These are phyloP conservation scores for Coprinopsis strossmayeri DNA, from an alignment of 768 basidiomycete genomes.

Conservation along the genomic window DNA sequence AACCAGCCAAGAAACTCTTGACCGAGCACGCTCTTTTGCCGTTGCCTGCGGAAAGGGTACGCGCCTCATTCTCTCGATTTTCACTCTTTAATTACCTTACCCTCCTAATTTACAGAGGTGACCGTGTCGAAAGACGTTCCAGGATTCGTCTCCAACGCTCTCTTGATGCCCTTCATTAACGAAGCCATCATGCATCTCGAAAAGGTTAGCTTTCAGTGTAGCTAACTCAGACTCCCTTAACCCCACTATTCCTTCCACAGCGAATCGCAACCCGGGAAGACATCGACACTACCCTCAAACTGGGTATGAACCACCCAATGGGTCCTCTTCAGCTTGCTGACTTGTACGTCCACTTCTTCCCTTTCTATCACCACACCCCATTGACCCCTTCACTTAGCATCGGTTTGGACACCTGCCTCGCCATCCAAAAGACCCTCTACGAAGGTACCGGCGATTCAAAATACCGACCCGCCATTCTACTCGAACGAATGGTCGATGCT, in stretches of 20 bases:
- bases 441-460: constrained; percentile 89
- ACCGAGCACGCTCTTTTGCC: constrained; percentile 75
- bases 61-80: constrained; percentile 4
- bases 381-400: constrained; percentile 48
- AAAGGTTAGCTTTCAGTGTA: constrained; percentile 42
- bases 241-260: constrained; percentile 25
- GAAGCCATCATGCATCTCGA: constrained; percentile 95
- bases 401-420: constrained; percentile 94
- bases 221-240: background rate
- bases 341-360: constrained; percentile 35
- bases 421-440: constrained; percentile 87
- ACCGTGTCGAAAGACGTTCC: constrained; percentile 89
- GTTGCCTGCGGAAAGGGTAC: constrained; percentile 84
- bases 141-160: constrained; percentile 91
- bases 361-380: background rate
- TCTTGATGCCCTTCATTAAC: constrained; percentile 96
- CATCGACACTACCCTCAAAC: constrained; percentile 88
- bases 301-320: constrained; percentile 96
- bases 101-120: constrained; percentile 51
- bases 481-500: constrained; percentile 96
- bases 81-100: background rate
- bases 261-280: constrained; percentile 91
- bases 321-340: constrained; percentile 84
- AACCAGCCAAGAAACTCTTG: constrained; percentile 72
- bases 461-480: constrained; percentile 84